A percentile compares a stretch with the other conserved stretches of the same genome.
Evolutionary conservation across 75 land plant species (phyloP).

Genomic region (Isoetes taiwanensis): DNA sequence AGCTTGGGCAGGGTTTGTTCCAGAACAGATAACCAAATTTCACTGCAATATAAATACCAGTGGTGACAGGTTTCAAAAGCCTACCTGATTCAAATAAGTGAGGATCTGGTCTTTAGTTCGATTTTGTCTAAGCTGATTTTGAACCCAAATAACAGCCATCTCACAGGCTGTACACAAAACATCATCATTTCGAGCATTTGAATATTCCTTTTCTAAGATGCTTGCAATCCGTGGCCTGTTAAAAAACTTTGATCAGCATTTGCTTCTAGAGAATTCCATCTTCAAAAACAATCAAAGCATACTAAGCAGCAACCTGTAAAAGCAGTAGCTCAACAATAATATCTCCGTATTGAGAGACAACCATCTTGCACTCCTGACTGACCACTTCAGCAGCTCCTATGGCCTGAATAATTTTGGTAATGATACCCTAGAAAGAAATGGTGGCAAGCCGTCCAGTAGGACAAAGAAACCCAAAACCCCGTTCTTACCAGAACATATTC

Average conservation of each 20-base stretch:
- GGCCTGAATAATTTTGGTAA: background rate
- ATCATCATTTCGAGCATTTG: background rate
- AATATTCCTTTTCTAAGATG: background rate
- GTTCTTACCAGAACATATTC: too few species aligned
- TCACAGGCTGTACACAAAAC: background rate
- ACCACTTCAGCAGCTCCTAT: background rate
- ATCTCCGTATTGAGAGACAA: slow-evolving; percentile 1
- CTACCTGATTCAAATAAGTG: background rate
- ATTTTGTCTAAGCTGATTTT: slow-evolving; percentile 6
- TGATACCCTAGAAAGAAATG: too few species aligned
- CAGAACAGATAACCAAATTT: too few species aligned
- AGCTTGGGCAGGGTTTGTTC: too few species aligned
- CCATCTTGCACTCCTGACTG: slow-evolving; percentile 5
- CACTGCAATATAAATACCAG: too few species aligned
- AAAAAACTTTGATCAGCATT: too few species aligned
- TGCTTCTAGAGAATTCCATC: too few species aligned
- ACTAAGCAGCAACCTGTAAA: background rate
- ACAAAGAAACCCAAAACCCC: too few species aligned
- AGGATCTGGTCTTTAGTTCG: background rate
- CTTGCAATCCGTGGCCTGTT: slow-evolving; percentile 3
- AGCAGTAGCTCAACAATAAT: slow-evolving; percentile 2
- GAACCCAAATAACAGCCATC: slow-evolving; percentile 5
- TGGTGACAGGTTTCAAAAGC: too few species aligned
- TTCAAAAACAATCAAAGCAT: too few species aligned
- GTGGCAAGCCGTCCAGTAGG: too few species aligned